These are phyloP conservation scores for Talaromyces liani DNA, from an alignment of 495 filamentous ascomycete species.

Conservation along the genomic window DNA sequence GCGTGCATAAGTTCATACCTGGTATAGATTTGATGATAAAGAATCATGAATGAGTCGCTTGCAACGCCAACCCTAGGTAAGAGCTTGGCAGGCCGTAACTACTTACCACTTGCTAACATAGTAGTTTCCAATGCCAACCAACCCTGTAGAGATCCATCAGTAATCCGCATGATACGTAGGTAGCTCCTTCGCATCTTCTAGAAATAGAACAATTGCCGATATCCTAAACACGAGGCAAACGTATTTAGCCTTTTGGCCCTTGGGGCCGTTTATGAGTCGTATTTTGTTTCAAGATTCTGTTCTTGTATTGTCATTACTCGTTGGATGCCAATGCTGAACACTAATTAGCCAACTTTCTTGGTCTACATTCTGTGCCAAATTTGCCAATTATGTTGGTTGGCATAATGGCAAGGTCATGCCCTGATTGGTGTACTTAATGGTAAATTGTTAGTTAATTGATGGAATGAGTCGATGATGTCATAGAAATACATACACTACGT, in stretches of 20 bases:
- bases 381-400: background rate
- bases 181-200: background rate
- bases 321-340: background rate
- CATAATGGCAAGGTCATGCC: background rate
- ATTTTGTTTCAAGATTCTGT: background rate
- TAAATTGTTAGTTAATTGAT: background rate
- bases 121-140: background rate
- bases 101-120: background rate
- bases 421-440: background rate
- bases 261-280: background rate
- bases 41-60: background rate
- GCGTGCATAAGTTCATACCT: background rate
- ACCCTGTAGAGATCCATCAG: background rate
- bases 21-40: background rate
- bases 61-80: background rate
- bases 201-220: background rate
- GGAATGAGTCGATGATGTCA: background rate
- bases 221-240: background rate
- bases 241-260: background rate
- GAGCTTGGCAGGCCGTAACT: background rate
- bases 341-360: background rate
- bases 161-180: background rate
- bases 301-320: background rate
- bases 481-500: background rate
- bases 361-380: background rate